These are phyloP conservation scores for Leptosphaerulina australis DNA, from an alignment of 2,329 filamentous ascomycete species.

Conservation along the genomic window DNA sequence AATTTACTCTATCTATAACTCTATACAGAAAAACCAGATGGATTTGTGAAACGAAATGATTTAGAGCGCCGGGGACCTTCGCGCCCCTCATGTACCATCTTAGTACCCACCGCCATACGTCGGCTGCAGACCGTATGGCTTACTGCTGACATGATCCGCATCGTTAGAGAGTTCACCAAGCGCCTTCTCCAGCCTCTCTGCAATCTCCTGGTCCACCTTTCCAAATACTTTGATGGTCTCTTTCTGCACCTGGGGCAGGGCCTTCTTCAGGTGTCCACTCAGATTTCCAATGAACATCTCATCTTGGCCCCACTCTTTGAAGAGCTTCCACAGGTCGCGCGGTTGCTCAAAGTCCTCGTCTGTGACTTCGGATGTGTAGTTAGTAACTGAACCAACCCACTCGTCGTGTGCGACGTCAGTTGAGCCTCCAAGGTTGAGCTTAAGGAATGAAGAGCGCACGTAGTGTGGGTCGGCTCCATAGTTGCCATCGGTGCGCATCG, in stretches of 20 bases:
- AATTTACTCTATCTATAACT: too few relatives aligned
- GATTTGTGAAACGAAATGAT: too few relatives aligned
- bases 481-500: constrained; percentile 48
- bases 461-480: constrained; percentile 57
- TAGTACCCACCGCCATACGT: constrained; percentile 20
- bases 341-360: constrained; percentile 60
- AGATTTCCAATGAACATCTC: constrained; percentile 39
- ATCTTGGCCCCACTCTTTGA: constrained; percentile 36
- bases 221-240: constrained; percentile 28
- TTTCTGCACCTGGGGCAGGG: constrained; percentile 28
- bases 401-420: constrained; percentile 34
- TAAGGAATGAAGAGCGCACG: constrained; percentile 39
- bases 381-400: constrained; percentile 26
- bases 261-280: constrained; percentile 23
- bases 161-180: constrained; percentile 16
- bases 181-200: constrained; percentile 19
- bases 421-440: not conserved
- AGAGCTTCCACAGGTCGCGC: constrained; percentile 54
- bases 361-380: constrained; percentile 44
- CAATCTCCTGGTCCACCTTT: constrained; percentile 26
- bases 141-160: constrained; percentile 18
- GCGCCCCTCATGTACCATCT: constrained; percentile 35
- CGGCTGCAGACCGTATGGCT: constrained; percentile 17
- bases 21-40: too few relatives aligned
- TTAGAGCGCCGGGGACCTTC: too few relatives aligned